phyloP scores from a whole-genome alignment of 305 asterid genomes.

The Plantago lanceolata region DNA sequence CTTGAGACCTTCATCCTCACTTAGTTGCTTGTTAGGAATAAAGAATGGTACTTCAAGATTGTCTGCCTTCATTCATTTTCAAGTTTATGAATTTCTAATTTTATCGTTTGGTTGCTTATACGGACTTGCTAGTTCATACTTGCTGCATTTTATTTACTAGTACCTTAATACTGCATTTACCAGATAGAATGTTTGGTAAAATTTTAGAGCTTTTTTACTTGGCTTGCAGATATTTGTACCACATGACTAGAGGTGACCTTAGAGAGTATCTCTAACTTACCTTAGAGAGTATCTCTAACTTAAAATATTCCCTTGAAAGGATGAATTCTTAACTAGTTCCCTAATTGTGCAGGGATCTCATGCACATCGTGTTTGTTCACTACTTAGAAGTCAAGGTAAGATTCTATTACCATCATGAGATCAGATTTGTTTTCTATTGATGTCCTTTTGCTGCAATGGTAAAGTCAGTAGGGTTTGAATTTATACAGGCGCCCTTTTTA shows the following conservation, averaged over 20 bases:
- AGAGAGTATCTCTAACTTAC: no score
- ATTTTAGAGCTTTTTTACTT: constrained; percentile 10
- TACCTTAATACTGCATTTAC: constrained; percentile 4
- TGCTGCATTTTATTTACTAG: constrained; percentile 6
- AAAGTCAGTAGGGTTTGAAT: constrained; percentile 6
- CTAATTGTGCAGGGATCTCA: constrained; percentile 78
- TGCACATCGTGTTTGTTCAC: constrained; percentile 97
- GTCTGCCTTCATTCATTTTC: not conserved
- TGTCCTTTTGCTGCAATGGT: constrained; percentile 11
- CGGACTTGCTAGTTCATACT: constrained; percentile 18
- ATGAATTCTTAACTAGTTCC: constrained; percentile 28
- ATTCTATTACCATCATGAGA: constrained; percentile 11
- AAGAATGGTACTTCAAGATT: constrained; percentile 11
- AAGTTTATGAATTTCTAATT: not conserved
- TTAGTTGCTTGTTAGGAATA: constrained; percentile 2
- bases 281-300: constrained; percentile 6
- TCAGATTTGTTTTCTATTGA: not conserved
- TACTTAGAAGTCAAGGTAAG: constrained; percentile 94
- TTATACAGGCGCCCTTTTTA: constrained; percentile 8
- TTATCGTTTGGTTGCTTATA: constrained; percentile 3
- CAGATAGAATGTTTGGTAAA: constrained; percentile 13
- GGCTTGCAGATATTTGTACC: constrained; percentile 13
- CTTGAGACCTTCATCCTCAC: constrained; percentile 14
- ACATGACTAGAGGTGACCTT: constrained; percentile 8
- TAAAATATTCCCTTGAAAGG: constrained; percentile 6